Conservation (phyloP, 768 basidiomycete species). For the Tylopilus felleus region DNA sequence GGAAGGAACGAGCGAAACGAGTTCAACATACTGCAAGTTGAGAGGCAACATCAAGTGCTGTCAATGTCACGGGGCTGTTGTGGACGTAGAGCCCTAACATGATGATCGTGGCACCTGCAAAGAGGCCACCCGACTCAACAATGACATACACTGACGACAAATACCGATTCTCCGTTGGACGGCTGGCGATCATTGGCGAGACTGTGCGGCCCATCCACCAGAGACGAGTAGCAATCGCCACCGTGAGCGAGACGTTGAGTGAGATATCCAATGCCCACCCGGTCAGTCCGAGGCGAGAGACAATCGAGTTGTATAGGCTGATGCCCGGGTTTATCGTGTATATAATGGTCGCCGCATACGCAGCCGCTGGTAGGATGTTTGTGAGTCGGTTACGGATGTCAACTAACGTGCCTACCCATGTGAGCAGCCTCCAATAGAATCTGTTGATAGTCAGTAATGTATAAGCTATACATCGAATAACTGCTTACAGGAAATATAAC, state of each 20-base stretch:
- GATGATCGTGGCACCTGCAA: conserved; percentile 1
- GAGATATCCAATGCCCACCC: not conserved
- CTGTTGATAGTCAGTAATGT: not conserved
- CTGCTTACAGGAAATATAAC: not conserved
- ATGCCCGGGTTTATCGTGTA: not conserved
- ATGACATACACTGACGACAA: not conserved
- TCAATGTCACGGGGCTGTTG: not conserved
- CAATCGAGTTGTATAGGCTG: not conserved
- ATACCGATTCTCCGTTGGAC: not conserved
- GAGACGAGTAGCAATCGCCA: not conserved
- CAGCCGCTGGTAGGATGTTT: not conserved
- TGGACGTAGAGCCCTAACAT: not conserved
- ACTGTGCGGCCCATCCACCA: not conserved
- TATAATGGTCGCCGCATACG: not conserved
- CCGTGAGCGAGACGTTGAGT: not conserved
- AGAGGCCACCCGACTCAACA: not conserved
- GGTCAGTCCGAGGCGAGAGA: not conserved
- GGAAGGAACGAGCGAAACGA: not conserved
- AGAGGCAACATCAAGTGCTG: not conserved
- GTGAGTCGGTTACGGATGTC: not conserved
- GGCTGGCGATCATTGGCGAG: not conserved
- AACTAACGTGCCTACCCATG: not conserved
- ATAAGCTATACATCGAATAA: not conserved
- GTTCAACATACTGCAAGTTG: not conserved
- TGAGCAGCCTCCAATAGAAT: not conserved